phyloP scores from a whole-genome alignment of 495 filamentous ascomycete species.

The Penicillium diatomitis region DNA sequence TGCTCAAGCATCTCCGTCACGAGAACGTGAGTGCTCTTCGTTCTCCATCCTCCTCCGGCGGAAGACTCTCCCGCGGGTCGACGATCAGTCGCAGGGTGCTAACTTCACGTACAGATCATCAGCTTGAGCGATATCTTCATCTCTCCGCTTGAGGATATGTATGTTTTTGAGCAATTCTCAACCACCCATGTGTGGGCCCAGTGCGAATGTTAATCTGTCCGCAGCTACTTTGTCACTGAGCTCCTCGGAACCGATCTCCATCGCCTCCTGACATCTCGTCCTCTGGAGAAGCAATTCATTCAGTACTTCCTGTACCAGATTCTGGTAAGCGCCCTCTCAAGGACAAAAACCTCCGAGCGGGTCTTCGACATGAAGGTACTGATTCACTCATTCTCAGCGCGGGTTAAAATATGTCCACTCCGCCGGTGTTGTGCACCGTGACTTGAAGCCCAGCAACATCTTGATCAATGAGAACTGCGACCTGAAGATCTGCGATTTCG shows the following conservation, averaged over 20 bases:
- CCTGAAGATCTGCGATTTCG: slow-evolving; percentile 98
- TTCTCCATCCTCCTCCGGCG: neutral
- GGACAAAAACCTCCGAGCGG: neutral
- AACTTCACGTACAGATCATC: slow-evolving; percentile 60
- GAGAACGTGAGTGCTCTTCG: slow-evolving; percentile 64
- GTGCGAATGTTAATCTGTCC: slow-evolving; percentile 14
- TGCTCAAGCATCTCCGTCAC: slow-evolving; percentile 91
- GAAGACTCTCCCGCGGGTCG: too few species aligned
- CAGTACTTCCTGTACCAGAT: slow-evolving; percentile 99
- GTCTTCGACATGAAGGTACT: slow-evolving; percentile 8
- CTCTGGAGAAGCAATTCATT: slow-evolving; percentile 98
- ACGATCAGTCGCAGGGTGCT: neutral
- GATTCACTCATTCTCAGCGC: slow-evolving; percentile 48
- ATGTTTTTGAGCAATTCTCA: slow-evolving; percentile 22
- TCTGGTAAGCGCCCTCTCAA: slow-evolving; percentile 46
- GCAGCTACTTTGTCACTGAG: slow-evolving; percentile 95
- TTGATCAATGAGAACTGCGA: slow-evolving; percentile 99
- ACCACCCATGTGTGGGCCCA: slow-evolving; percentile 5
- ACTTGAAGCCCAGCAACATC: slow-evolving; percentile 97
- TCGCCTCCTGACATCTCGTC: slow-evolving; percentile 86
- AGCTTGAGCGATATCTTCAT: slow-evolving; percentile 99
- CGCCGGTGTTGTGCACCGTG: slow-evolving; percentile 93
- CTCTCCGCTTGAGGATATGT: slow-evolving; percentile 98
- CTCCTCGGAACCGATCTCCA: slow-evolving; percentile 95
- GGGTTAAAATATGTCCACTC: slow-evolving; percentile 99